A percentile compares a stretch with the other conserved stretches of the same genome.
These are phyloP conservation scores for Fomitopsis palustris DNA, from an alignment of 1,284 basidiomycete genomes.

Conservation along the genomic window DNA sequence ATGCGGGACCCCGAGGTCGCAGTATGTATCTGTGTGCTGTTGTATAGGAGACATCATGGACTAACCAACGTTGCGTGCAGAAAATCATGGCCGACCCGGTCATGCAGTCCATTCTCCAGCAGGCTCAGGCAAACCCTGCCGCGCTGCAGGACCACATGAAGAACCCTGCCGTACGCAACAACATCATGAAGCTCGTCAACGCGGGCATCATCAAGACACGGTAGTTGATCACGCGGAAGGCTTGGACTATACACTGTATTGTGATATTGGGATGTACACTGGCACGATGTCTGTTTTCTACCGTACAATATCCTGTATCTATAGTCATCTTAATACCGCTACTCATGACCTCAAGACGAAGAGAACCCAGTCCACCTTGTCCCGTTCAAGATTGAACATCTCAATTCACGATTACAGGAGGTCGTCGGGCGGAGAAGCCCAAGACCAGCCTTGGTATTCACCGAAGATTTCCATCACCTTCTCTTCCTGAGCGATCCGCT, in stretches of 20 bases:
- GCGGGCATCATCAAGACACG: conserved; percentile 88
- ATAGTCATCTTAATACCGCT: conserved; percentile 12
- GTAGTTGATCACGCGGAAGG: conserved; percentile 30
- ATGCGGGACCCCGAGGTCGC: conserved; percentile 98
- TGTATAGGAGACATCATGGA: not conserved
- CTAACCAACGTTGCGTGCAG: conserved; percentile 34
- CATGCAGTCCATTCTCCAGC: conserved; percentile 93
- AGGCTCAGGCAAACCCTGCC: conserved; percentile 88
- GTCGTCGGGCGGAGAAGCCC: conserved; percentile 47
- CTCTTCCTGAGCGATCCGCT: conserved; percentile 48
- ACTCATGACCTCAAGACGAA: conserved; percentile 14
- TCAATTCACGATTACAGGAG: not conserved
- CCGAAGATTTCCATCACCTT: conserved; percentile 43
- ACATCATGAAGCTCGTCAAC: conserved; percentile 92
- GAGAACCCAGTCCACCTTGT: not conserved
- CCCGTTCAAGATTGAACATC: not conserved
- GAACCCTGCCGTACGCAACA: conserved; percentile 81
- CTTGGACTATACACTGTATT: not conserved
- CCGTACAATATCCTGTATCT: conserved; percentile 1
- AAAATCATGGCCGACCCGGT: conserved; percentile 83
- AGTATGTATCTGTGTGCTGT: conserved; percentile 41
- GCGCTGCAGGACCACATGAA: conserved; percentile 97
- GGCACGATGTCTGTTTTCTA: not conserved
- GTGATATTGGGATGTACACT: not conserved
- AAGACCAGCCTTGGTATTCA: conserved; percentile 29